phyloP scores from a whole-genome alignment of 2,329 filamentous ascomycete genomes.

The Raffaelea deltoideospora region DNA sequence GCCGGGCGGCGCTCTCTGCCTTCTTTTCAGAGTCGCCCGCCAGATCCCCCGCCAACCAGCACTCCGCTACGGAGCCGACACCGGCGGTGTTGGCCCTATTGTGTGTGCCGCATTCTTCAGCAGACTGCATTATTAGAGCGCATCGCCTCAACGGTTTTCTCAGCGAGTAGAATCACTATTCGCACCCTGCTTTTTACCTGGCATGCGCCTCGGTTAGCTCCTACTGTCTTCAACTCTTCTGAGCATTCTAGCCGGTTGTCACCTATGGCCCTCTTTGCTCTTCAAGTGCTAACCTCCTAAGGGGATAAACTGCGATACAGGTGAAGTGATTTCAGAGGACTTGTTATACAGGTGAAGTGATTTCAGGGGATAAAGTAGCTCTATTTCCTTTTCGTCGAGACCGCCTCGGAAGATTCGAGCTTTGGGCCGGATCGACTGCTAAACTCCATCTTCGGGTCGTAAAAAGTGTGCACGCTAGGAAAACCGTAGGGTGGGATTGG shows the following conservation, averaged over 20 bases:
- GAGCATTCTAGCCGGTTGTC: not conserved
- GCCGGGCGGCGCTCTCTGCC: too few relatives aligned
- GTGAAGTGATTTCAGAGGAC: too few relatives aligned
- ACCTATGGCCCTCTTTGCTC: not conserved
- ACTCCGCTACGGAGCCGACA: constrained; percentile 1
- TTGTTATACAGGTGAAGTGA: too few relatives aligned
- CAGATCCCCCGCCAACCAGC: constrained; percentile 2
- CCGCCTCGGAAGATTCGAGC: not conserved
- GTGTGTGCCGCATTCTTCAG: not conserved
- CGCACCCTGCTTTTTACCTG: too few relatives aligned
- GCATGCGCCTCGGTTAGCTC: not conserved
- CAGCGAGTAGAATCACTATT: too few relatives aligned
- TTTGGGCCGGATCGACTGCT: not conserved
- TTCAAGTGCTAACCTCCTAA: too few relatives aligned
- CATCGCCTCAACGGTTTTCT: too few relatives aligned
- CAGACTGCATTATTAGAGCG: not conserved
- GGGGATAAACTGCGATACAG: too few relatives aligned
- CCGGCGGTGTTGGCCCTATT: constrained; percentile 1
- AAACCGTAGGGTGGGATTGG: too few relatives aligned
- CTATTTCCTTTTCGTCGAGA: not conserved
- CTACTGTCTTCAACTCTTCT: not conserved
- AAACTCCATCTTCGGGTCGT: too few relatives aligned
- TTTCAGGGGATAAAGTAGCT: too few relatives aligned
- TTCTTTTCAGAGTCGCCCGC: too few relatives aligned
- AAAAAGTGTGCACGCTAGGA: not conserved